These are phyloP conservation scores for Colletotrichum australisinense DNA, from an alignment of 2,329 filamentous ascomycete genomes.

Conservation along the genomic window DNA sequence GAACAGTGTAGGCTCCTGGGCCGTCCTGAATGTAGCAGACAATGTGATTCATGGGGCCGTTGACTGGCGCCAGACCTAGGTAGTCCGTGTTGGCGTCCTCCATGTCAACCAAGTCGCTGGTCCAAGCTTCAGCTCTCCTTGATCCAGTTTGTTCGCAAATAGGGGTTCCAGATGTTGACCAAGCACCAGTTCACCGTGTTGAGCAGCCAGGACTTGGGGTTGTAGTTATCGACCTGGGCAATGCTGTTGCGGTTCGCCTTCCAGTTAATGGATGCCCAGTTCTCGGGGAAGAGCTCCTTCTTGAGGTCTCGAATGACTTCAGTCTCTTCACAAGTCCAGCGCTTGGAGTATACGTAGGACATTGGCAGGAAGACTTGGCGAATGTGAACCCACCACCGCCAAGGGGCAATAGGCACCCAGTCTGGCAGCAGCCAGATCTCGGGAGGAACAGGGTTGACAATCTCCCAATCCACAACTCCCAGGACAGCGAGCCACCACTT, in stretches of 20 bases:
- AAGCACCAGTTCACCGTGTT: conserved; percentile 83
- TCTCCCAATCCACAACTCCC: conserved; percentile 87
- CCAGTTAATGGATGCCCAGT: conserved; percentile 84
- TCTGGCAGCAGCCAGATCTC: conserved; percentile 94
- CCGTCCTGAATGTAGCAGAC: conserved; percentile 88
- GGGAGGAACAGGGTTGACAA: conserved; percentile 93
- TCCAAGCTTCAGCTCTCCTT: conserved; percentile 83
- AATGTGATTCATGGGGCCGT: conserved; percentile 89
- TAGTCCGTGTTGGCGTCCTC: conserved; percentile 95
- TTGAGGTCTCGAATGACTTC: conserved; percentile 78
- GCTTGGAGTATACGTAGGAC: conserved; percentile 88
- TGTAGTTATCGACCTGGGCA: conserved; percentile 84
- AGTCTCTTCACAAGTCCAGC: conserved; percentile 81
- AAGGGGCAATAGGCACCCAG: conserved; percentile 89
- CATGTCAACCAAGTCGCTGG: conserved; percentile 84
- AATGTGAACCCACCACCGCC: conserved; percentile 99
- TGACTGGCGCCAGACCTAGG: conserved; percentile 88
- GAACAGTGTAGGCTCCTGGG: conserved; percentile 76
- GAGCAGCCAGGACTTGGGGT: conserved; percentile 89
- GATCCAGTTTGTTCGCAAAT: conserved; percentile 74
- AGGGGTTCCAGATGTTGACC: conserved; percentile 83
- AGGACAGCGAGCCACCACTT: conserved; percentile 94
- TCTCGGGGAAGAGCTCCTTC: conserved; percentile 84
- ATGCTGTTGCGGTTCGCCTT: conserved; percentile 84
- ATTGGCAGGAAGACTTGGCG: conserved; percentile 96